Conservation (phyloP, 2,329 filamentous ascomycete species). For the Immersiporthe knoxdaviesiana region DNA sequence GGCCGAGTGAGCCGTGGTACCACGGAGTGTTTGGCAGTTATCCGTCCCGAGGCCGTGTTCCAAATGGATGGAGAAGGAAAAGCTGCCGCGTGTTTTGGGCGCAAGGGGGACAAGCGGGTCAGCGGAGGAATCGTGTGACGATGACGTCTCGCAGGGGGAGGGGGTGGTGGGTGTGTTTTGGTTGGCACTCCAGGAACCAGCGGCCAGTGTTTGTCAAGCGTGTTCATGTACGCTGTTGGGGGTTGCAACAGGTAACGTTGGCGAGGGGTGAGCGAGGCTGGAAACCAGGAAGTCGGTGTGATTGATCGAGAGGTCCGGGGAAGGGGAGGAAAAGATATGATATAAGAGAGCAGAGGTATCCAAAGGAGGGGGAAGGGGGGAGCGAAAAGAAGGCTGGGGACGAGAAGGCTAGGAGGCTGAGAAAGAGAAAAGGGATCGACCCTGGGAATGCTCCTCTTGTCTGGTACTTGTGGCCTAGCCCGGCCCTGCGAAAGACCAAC, state of each 20-base stretch:
- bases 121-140: slow-evolving; percentile 30
- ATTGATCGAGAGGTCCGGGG: not conserved
- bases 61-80: slow-evolving; percentile 22
- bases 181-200: slow-evolving; percentile 12
- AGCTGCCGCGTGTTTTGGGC: slow-evolving; percentile 24
- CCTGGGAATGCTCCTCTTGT: slow-evolving; percentile 2
- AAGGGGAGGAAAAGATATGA: not conserved
- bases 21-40: slow-evolving; percentile 9
- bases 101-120: slow-evolving; percentile 23
- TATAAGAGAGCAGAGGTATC: slow-evolving; percentile 20
- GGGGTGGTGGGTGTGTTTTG: not conserved
- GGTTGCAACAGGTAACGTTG: slow-evolving; percentile 11
- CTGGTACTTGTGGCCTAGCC: not conserved
- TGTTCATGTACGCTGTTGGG: slow-evolving; percentile 18
- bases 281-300: not conserved
- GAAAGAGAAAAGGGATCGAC: slow-evolving; percentile 6
- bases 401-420: slow-evolving; percentile 7
- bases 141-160: slow-evolving; percentile 26
- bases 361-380: slow-evolving; percentile 8
- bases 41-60: slow-evolving; percentile 18
- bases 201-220: slow-evolving; percentile 18
- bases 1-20: slow-evolving; percentile 8
- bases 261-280: slow-evolving; percentile 14
- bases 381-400: slow-evolving; percentile 23
- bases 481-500: not conserved